Conservation (phyloP, 1,139 yeast genomes). For the Blastobotrys aristatus region DNA sequence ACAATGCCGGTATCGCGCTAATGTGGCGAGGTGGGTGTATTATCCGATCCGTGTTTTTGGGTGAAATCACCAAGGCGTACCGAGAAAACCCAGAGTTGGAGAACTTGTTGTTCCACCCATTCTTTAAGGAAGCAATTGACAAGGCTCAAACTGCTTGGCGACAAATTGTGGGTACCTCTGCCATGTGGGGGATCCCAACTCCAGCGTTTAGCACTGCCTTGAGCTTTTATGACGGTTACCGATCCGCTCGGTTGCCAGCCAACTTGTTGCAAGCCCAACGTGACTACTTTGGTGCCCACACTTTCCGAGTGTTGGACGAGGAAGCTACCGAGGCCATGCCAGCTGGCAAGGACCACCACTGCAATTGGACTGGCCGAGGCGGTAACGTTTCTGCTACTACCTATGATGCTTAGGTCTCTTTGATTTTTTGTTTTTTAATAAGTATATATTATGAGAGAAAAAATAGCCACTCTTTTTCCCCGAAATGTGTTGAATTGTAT, state of each 20-base stretch:
- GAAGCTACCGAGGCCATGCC: conserved; percentile 69
- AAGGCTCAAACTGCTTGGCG: conserved; percentile 98
- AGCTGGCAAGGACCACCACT: conserved; percentile 79
- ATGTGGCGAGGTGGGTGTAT: conserved; percentile 99
- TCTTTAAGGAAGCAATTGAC: conserved; percentile 85
- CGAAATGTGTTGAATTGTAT: too few species aligned
- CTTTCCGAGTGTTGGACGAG: conserved; percentile 93
- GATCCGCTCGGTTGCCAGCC: conserved; percentile 94
- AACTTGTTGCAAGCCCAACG: conserved; percentile 99
- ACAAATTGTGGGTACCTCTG: conserved; percentile 71
- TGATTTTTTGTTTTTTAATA: too few species aligned
- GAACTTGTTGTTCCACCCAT: conserved; percentile 91
- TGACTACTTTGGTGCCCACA: conserved; percentile 99
- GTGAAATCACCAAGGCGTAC: conserved; percentile 95
- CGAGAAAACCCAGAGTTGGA: conserved; percentile 89
- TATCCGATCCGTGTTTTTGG: conserved; percentile 97
- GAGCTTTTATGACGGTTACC: conserved; percentile 97
- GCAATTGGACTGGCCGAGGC: conserved; percentile 99
- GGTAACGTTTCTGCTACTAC: conserved; percentile 95
- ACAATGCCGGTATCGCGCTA: conserved; percentile 96
- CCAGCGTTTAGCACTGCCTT: conserved; percentile 98
- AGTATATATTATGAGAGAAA: too few species aligned
- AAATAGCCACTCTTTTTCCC: too few species aligned
- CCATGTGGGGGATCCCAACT: conserved; percentile 86
- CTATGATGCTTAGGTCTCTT: conserved; percentile 64